phyloP scores from a whole-genome alignment of 495 filamentous ascomycete genomes.

The Talaromyces borbonicus region DNA sequence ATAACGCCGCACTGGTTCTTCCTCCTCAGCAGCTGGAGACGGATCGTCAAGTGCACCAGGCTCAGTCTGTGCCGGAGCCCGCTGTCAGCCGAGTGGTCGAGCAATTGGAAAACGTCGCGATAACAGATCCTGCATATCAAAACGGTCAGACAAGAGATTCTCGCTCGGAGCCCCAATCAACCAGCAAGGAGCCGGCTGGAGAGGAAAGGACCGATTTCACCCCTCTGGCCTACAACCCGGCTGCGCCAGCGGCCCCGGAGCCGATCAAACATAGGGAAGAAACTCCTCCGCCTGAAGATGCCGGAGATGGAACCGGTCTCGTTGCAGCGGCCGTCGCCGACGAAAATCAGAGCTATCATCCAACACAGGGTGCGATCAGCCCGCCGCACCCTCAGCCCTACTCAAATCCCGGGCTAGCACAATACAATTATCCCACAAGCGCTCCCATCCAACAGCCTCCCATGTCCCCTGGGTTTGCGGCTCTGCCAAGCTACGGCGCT shows the following conservation, averaged over 20 bases:
- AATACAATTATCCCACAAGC: constrained; percentile 1
- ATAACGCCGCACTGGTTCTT: constrained; percentile 50
- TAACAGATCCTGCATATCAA: constrained; percentile 52
- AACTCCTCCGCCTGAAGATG: constrained; percentile 74
- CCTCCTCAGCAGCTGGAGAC: constrained; percentile 47
- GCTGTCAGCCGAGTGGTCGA: constrained; percentile 73
- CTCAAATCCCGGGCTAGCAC: constrained; percentile 10
- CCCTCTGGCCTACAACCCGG: constrained; percentile 88
- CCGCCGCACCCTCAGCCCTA: constrained; percentile 12
- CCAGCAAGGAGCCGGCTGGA: constrained; percentile 24
- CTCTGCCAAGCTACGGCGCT: constrained; percentile 16
- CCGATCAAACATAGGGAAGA: constrained; percentile 77
- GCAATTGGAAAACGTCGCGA: constrained; percentile 70
- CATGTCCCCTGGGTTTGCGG: constrained; percentile 27
- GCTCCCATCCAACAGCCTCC: constrained; percentile 11
- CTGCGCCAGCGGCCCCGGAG: constrained; percentile 77
- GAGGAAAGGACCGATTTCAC: constrained; percentile 31
- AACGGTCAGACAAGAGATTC: constrained; percentile 44
- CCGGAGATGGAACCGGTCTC: constrained; percentile 59
- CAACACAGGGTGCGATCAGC: constrained; percentile 11
- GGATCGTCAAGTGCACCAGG: constrained; percentile 37
- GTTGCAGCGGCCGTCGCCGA: constrained; percentile 59
- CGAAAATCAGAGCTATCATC: constrained; percentile 32
- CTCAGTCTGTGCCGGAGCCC: constrained; percentile 35
- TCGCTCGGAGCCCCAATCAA: constrained; percentile 29